Evolutionary conservation across 805 yeast genomes (phyloP), one percentile per base, ranked within the genome.

Genomic region (Torulaspora delbrueckii): DNA sequence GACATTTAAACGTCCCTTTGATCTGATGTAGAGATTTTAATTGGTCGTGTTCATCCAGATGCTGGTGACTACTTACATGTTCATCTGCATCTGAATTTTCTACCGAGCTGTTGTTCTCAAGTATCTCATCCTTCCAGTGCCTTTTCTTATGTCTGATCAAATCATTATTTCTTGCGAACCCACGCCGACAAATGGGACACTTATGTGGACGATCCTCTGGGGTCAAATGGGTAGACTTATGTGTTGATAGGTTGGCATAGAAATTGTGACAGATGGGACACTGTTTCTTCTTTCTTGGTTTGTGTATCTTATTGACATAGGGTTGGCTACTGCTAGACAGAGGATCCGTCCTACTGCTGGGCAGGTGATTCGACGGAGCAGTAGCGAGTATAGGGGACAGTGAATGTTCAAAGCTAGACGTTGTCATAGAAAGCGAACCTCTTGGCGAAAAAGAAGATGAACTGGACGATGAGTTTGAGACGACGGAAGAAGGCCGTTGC

Each of bases 141-240:
- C 91, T 77, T 65, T 86, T 88, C 57, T 82, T 80, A 63, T 89
- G 97, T 50, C 97, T 75, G 53, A 83, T 77, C 54, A 90, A 70
- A 63, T 89, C 96, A 62, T 90, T 90, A 35, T 90, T 83, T 48
- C 96, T 74, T 12, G 93, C 86, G 67, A 89, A 89, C 2, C 96
- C 95, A 48, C 96, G 78, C 33, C 77, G 73, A 64, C 97, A 89
- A 27, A 81, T 77, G 34, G 77, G 72, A 66, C 97, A 89, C 37
- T 79, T 71, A 60, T 82, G 91, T 0, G 95, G 96, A 48, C 95
- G 74, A 12, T 80, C 73, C 16, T 81, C 77, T 8, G 84, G 86
- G 44, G 81, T 79, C 40, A 82, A 65, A 62, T 86, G 96, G 13
- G 88, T 84, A 1, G 89, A 78, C 62, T 79, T 80, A 65, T 86